Conservation (phyloP, 805 yeast species). For the Martiniozyma abietophila region DNA sequence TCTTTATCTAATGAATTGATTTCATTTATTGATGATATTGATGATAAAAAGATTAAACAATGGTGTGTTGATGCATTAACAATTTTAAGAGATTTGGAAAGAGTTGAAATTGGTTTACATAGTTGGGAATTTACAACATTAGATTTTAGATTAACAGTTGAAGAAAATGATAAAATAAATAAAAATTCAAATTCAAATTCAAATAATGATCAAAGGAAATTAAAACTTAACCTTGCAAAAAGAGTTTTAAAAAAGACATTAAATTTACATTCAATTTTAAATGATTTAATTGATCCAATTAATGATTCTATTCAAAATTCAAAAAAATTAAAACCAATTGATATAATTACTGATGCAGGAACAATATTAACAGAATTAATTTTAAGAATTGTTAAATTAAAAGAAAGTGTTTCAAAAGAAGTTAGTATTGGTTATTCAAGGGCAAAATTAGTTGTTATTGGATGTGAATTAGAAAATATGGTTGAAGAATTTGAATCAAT, state of each 20-base stretch:
- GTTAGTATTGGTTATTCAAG: constrained; percentile 53
- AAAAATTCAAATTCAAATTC: constrained; percentile 14
- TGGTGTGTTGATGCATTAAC: constrained; percentile 40
- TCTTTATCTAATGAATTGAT: constrained; percentile 33
- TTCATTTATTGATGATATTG: constrained; percentile 33
- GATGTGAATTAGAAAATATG: constrained; percentile 43
- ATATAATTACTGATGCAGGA: constrained; percentile 45
- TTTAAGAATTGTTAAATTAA: constrained; percentile 38
- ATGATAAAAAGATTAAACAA: constrained; percentile 36
- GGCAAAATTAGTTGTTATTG: constrained; percentile 55
- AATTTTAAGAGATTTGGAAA: constrained; percentile 41
- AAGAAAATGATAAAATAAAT: constrained; percentile 3
- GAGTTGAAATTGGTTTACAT: constrained; percentile 35
- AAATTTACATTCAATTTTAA: constrained; percentile 34
- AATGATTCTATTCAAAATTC: constrained; percentile 34
- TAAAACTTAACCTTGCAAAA: constrained; percentile 45
- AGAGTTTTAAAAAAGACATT: constrained; percentile 35
- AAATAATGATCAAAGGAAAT: no score
- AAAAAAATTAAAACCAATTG: constrained; percentile 32
- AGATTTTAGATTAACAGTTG: constrained; percentile 28
- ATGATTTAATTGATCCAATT: constrained; percentile 21
- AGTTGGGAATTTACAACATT: constrained; percentile 50
- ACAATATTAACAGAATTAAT: constrained; percentile 37
- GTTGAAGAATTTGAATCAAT: constrained; percentile 16
- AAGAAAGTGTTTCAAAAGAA: constrained; percentile 41